These are phyloP conservation scores for Puccinia horiana DNA, from an alignment of 1,284 basidiomycete genomes.

Conservation along the genomic window DNA sequence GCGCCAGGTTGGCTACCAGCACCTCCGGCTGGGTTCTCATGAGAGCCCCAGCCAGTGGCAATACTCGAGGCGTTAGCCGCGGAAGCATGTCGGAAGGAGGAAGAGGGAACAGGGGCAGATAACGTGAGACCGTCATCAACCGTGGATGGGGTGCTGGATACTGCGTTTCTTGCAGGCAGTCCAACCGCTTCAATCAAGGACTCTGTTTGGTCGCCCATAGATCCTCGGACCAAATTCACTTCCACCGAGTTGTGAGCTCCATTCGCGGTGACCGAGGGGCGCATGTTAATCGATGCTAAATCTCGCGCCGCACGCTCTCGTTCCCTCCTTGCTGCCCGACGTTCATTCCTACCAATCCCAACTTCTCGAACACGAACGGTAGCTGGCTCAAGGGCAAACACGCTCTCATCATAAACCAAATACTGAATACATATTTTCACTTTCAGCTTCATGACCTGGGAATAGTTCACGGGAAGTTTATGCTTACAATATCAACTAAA, in stretches of 20 bases:
- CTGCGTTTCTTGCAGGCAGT: background rate
- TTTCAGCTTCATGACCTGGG: slow-evolving; percentile 25
- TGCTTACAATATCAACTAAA: slow-evolving; percentile 69
- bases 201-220: background rate
- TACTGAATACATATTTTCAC: slow-evolving; percentile 35
- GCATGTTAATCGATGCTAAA: slow-evolving; percentile 53
- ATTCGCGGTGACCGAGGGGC: slow-evolving; percentile 11
- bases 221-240: slow-evolving; percentile 7
- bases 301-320: slow-evolving; percentile 68
- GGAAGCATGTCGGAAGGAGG: slow-evolving; percentile 32
- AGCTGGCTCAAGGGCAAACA: slow-evolving; percentile 82
- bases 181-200: slow-evolving; percentile 25
- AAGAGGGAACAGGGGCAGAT: slow-evolving; percentile 25
- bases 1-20: background rate
- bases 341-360: slow-evolving; percentile 77
- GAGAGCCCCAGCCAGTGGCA: slow-evolving; percentile 11
- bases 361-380: slow-evolving; percentile 87
- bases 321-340: slow-evolving; percentile 75
- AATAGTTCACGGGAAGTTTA: background rate
- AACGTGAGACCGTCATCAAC: slow-evolving; percentile 42
- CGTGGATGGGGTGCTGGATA: slow-evolving; percentile 14
- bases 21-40: background rate
- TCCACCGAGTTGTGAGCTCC: slow-evolving; percentile 49
- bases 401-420: slow-evolving; percentile 79
- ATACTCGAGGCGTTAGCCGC: slow-evolving; percentile 10